These are phyloP conservation scores for Collybia sordida DNA, from an alignment of 768 basidiomycete species.

Conservation along the genomic window DNA sequence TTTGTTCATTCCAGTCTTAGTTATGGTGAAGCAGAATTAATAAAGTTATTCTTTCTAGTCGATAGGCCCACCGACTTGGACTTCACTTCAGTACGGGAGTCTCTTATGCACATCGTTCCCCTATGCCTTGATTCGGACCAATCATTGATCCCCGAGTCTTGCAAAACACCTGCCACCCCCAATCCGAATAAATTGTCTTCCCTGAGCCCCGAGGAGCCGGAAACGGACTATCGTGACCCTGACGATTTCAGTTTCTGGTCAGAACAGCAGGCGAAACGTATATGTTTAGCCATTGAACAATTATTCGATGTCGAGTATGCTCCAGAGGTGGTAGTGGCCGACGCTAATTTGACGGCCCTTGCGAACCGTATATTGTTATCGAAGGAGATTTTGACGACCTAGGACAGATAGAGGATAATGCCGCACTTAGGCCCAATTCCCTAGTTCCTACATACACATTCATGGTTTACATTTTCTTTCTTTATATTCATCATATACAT, in stretches of 20 bases:
- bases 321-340: conserved; percentile 88
- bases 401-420: too few species aligned
- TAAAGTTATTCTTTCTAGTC: conserved; percentile 42
- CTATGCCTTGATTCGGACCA: conserved; percentile 88
- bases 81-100: conserved; percentile 62
- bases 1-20: conserved; percentile 34
- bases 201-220: conserved; percentile 16
- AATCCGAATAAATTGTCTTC: neutral
- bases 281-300: conserved; percentile 75
- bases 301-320: conserved; percentile 89
- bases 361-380: conserved; percentile 83
- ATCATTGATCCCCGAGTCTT: conserved; percentile 72
- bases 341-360: conserved; percentile 87
- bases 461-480: too few species aligned
- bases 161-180: conserved; percentile 29
- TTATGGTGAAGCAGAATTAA: conserved; percentile 5
- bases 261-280: conserved; percentile 85
- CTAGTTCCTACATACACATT: too few species aligned
- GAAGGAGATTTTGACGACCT: conserved; percentile 49
- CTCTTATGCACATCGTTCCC: conserved; percentile 75
- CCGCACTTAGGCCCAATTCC: too few species aligned
- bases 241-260: conserved; percentile 98
- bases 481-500: too few species aligned
- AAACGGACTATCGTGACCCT: conserved; percentile 57
- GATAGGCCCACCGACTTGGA: conserved; percentile 64